Conservation (phyloP, 768 basidiomycete species). For the Chalciporus piperatus region DNA sequence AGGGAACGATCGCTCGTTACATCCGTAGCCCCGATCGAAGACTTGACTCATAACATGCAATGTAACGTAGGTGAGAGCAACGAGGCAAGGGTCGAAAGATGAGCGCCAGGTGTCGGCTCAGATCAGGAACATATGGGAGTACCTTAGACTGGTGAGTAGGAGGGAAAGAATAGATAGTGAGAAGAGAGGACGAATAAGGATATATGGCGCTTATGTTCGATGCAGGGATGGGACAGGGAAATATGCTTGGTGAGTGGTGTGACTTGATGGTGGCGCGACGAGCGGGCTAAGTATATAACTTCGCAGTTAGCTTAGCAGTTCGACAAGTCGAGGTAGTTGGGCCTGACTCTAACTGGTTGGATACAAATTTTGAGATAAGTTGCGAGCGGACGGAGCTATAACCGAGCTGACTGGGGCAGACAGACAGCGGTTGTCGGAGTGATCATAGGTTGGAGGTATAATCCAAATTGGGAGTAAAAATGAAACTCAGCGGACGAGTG, state of each 20-base stretch:
- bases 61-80: background rate
- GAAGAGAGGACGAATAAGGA: conserved; percentile 6
- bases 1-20: conserved; percentile 7
- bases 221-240: background rate
- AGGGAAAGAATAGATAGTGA: background rate
- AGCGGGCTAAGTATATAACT: too few species aligned
- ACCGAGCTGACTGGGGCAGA: too few species aligned
- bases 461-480: background rate
- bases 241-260: background rate
- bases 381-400: background rate
- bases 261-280: background rate
- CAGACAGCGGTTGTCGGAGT: background rate
- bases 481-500: background rate
- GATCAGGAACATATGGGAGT: conserved; percentile 16
- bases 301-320: too few species aligned
- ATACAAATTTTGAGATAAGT: too few species aligned
- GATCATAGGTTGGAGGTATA: background rate
- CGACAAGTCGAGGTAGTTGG: too few species aligned
- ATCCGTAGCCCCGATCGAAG: conserved; percentile 22
- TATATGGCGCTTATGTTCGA: conserved; percentile 15
- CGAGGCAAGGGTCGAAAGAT: too few species aligned
- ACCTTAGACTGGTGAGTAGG: too few species aligned
- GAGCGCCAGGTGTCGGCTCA: conserved; percentile 1
- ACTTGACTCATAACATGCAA: background rate
- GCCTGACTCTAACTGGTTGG: too few species aligned